Conservation (phyloP, 768 basidiomycete species). For the Boletus rex-veris region DNA sequence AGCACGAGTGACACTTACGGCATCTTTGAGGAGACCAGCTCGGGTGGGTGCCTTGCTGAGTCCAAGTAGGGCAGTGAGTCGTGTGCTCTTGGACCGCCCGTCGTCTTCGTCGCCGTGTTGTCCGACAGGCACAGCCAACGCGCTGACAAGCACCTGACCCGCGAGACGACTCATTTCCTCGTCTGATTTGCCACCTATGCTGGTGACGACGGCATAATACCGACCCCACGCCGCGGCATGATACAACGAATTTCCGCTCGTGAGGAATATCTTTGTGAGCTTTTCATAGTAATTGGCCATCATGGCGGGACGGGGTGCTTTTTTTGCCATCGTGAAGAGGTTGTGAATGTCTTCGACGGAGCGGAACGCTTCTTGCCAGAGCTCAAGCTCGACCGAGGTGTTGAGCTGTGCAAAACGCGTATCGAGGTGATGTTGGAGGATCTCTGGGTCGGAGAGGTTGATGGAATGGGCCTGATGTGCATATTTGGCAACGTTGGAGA, state of each 20-base stretch:
- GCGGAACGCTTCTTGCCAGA: constrained; percentile 99
- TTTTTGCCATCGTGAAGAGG: constrained; percentile 89
- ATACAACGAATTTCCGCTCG: constrained; percentile 90
- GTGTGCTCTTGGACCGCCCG: constrained; percentile 63
- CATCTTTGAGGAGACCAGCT: constrained; percentile 80
- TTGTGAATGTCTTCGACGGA: constrained; percentile 98
- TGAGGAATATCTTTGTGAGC: constrained; percentile 93
- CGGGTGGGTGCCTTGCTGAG: constrained; percentile 83
- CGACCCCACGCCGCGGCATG: constrained; percentile 95
- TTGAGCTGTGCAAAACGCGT: constrained; percentile 96
- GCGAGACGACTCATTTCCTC: constrained; percentile 80
- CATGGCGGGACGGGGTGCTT: constrained; percentile 88
- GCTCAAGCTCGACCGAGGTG: constrained; percentile 93
- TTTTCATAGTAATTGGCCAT: constrained; percentile 99
- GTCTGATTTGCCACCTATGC: constrained; percentile 69
- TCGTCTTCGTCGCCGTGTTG: constrained; percentile 50
- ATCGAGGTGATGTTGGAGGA: constrained; percentile 92
- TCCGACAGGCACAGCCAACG: constrained; percentile 89
- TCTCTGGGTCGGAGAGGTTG: constrained; percentile 93
- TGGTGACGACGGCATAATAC: constrained; percentile 71
- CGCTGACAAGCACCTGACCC: constrained; percentile 87
- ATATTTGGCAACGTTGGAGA: constrained; percentile 93
- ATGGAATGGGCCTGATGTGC: constrained; percentile 90
- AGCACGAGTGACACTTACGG: constrained; percentile 49
- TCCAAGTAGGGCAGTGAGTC: constrained; percentile 82